These are phyloP conservation scores for Sedum album DNA, from an alignment of 164 flowering plant species.

Conservation along the genomic window DNA sequence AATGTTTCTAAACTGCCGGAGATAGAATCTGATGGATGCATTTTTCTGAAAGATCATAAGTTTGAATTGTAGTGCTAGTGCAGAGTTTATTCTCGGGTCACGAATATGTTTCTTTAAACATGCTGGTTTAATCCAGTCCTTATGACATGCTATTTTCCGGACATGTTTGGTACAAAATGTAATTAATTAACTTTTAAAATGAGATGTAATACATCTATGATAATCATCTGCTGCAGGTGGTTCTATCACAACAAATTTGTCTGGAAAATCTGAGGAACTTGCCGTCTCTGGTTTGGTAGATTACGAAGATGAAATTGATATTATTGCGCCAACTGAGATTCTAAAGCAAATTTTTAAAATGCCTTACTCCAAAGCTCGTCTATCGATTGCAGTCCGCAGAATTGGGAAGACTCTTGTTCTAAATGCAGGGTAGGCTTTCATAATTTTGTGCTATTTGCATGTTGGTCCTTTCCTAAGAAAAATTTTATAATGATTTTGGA, in stretches of 20 bases:
- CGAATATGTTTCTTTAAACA: not conserved
- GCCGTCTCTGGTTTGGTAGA: slow-evolving; percentile 88
- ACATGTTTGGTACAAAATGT: not conserved
- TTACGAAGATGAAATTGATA: slow-evolving; percentile 93
- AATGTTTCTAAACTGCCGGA: not conserved
- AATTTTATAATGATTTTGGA: not conserved
- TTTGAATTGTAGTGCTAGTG: not conserved
- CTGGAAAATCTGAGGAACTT: slow-evolving; percentile 81
- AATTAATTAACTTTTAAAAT: not conserved
- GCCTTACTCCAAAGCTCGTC: slow-evolving; percentile 83
- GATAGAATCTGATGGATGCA: not conserved
- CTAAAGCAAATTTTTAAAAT: slow-evolving; percentile 96
- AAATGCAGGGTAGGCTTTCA: slow-evolving; percentile 61
- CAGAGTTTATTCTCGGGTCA: not conserved
- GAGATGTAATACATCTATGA: not conserved
- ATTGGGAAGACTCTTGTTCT: slow-evolving; percentile 85
- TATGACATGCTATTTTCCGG: not conserved
- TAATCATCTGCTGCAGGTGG: slow-evolving; percentile 30
- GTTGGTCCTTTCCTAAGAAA: not conserved
- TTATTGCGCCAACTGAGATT: slow-evolving; percentile 85
- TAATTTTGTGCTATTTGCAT: not conserved
- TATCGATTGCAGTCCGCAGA: slow-evolving; percentile 88
- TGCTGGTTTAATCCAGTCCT: not conserved
- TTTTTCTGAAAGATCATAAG: not conserved
- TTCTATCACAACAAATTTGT: slow-evolving; percentile 45